These are phyloP conservation scores for Botrytis fabae DNA, from an alignment of 2,329 filamentous ascomycete species.

Conservation along the genomic window DNA sequence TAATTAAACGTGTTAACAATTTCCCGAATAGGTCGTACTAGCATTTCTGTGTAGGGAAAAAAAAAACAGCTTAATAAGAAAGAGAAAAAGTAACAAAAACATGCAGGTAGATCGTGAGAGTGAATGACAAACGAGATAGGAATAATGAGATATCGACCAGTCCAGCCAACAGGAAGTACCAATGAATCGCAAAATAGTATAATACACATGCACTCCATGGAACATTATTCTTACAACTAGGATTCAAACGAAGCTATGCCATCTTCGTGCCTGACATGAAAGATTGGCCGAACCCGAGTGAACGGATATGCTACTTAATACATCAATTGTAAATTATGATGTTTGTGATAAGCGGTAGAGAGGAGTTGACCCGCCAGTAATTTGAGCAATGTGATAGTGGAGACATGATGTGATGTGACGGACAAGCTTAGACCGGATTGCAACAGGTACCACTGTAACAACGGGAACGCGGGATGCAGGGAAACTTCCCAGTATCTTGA, in stretches of 20 bases:
- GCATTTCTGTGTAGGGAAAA: background rate
- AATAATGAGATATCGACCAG: background rate
- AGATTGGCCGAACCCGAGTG: background rate
- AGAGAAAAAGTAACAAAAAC: background rate
- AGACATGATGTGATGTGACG: background rate
- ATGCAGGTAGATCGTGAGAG: background rate
- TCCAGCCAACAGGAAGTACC: background rate
- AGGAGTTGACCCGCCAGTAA: background rate
- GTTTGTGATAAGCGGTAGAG: background rate
- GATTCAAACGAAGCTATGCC: background rate
- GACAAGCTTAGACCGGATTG: background rate
- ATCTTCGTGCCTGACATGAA: background rate
- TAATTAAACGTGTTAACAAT: background rate
- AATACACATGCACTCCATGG: background rate
- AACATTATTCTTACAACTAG: background rate
- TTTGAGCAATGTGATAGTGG: background rate
- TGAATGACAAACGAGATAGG: background rate
- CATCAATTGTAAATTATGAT: background rate
- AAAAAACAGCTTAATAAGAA: background rate
- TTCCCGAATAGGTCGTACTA: background rate
- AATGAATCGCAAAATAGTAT: background rate
- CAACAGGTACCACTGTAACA: background rate
- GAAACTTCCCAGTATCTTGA: slow-evolving; percentile 7
- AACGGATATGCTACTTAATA: background rate
- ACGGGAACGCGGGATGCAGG: slow-evolving; percentile 6